Percentiles rank a stretch among this genome's conserved stretches.
phyloP scores from a whole-genome alignment of 345 rosid species.

The Rubroshorea leprosula region DNA sequence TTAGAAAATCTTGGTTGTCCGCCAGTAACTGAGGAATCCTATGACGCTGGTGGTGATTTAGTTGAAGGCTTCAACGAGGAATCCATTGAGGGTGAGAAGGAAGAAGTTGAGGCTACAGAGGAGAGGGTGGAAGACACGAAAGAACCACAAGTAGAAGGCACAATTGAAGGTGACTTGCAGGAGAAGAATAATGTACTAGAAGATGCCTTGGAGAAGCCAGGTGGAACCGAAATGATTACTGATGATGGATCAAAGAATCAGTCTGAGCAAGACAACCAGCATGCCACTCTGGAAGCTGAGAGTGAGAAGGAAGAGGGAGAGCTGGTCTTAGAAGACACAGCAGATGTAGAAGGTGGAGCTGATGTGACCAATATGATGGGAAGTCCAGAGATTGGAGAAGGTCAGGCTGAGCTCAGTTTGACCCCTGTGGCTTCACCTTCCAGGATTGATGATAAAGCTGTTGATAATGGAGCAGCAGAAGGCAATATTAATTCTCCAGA shows the following conservation, averaged over 20 bases:
- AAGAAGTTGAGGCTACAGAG: slow-evolving; percentile 44
- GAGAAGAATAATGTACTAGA: slow-evolving; percentile 36
- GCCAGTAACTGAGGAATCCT: slow-evolving; percentile 41
- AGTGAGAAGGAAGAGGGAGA: slow-evolving; percentile 93
- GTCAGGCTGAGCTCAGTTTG: slow-evolving; percentile 33
- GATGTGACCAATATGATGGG: slow-evolving; percentile 36
- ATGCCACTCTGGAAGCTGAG: slow-evolving; percentile 36
- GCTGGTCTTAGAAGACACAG: slow-evolving; percentile 50
- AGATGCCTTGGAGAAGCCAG: slow-evolving; percentile 44
- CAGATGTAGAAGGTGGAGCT: slow-evolving; percentile 49
- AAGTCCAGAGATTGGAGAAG: slow-evolving; percentile 53
- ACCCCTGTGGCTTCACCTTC: slow-evolving; percentile 62
- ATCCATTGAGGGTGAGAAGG: slow-evolving; percentile 48
- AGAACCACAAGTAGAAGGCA: slow-evolving; percentile 35
- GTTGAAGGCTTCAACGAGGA: slow-evolving; percentile 35
- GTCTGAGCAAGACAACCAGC: slow-evolving; percentile 45
- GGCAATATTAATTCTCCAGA: slow-evolving; percentile 41
- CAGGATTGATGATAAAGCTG: slow-evolving; percentile 45
- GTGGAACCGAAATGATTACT: slow-evolving; percentile 29
- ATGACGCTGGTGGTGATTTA: slow-evolving; percentile 34
- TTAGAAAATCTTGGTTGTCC: slow-evolving; percentile 32
- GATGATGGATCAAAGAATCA: slow-evolving; percentile 50
- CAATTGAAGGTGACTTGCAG: slow-evolving; percentile 35
- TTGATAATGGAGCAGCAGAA: slow-evolving; percentile 30
- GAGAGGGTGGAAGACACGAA: slow-evolving; percentile 45